Percentiles rank a stretch among this genome's conserved stretches.
Conservation (phyloP, 257 asterid species). For the Thymus quinquecostatus region DNA sequence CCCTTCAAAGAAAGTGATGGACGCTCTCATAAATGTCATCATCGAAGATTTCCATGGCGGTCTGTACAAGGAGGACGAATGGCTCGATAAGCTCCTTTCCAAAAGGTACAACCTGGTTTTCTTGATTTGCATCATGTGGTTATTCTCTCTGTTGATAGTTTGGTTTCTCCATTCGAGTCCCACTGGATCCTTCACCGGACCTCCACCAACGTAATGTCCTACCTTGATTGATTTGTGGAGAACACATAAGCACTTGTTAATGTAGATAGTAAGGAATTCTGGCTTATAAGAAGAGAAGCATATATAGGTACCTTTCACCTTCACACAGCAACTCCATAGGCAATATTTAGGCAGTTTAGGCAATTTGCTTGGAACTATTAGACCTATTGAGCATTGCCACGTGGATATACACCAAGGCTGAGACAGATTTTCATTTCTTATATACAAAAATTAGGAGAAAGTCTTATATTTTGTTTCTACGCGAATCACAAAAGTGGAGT, state of each 20-base stretch:
- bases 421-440: too few species aligned
- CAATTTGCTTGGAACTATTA: too few species aligned
- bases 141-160: conserved; percentile 34
- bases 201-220: conserved; percentile 61
- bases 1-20: conserved; percentile 57
- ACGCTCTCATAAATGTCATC: conserved; percentile 41
- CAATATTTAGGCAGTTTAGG: too few species aligned
- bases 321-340: too few species aligned
- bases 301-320: too few species aligned
- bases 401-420: too few species aligned
- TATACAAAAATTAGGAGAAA: too few species aligned
- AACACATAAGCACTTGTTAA: not conserved
- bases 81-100: conserved; percentile 36
- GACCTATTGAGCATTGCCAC: too few species aligned
- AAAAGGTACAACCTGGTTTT: conserved; percentile 40
- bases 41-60: conserved; percentile 51
- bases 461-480: not conserved
- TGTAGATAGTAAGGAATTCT: too few species aligned
- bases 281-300: too few species aligned
- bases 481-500: not conserved
- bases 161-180: conserved; percentile 32
- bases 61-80: conserved; percentile 45
- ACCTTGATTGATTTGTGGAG: conserved; percentile 2
- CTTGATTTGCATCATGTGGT: conserved; percentile 45
- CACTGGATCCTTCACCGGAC: conserved; percentile 26